Evolutionary conservation across 116 monocot species (phyloP).

Genomic region (Cymodocea nodosa): DNA sequence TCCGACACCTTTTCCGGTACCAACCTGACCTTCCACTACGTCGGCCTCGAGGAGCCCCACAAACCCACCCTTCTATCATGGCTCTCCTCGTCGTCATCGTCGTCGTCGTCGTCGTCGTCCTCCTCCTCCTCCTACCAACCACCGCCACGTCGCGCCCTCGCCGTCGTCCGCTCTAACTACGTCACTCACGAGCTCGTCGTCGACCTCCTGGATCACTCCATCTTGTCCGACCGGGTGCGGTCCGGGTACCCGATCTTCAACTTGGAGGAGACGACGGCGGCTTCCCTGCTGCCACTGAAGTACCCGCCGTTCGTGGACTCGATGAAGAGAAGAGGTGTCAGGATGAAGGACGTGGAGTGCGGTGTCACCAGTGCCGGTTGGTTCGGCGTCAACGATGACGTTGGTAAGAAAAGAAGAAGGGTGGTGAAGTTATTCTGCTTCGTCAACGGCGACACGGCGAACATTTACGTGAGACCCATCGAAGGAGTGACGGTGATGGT

Average conservation of each 20-base stretch:
- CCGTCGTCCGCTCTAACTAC: constrained; percentile 18
- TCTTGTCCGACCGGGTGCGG: constrained; percentile 8
- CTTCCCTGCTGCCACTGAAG: constrained; percentile 24
- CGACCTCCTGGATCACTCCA: constrained; percentile 19
- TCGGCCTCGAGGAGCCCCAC: constrained; percentile 54
- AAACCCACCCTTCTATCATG: constrained; percentile 34
- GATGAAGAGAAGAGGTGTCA: constrained; percentile 23
- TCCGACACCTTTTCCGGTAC: background rate
- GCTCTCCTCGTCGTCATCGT: too few relatives aligned
- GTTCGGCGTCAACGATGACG: constrained; percentile 29
- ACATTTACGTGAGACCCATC: constrained; percentile 35
- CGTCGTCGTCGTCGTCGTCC: too few relatives aligned
- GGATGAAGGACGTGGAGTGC: constrained; percentile 39
- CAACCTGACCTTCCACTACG: constrained; percentile 45
- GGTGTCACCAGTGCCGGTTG: constrained; percentile 38
- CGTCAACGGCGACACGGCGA: constrained; percentile 13
- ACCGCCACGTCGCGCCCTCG: constrained; percentile 19
- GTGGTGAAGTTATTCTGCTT: constrained; percentile 34
- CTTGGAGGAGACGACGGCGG: constrained; percentile 19
- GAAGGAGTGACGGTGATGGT: constrained; percentile 41
- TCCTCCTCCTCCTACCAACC: background rate
- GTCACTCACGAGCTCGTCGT: constrained; percentile 21
- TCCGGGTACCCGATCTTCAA: constrained; percentile 39
- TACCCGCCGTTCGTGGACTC: constrained; percentile 58
- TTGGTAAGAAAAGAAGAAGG: constrained; percentile 16